Evolutionary conservation across 441 rosid genomes (phyloP).

Genomic region (Bruguiera hainesii): DNA sequence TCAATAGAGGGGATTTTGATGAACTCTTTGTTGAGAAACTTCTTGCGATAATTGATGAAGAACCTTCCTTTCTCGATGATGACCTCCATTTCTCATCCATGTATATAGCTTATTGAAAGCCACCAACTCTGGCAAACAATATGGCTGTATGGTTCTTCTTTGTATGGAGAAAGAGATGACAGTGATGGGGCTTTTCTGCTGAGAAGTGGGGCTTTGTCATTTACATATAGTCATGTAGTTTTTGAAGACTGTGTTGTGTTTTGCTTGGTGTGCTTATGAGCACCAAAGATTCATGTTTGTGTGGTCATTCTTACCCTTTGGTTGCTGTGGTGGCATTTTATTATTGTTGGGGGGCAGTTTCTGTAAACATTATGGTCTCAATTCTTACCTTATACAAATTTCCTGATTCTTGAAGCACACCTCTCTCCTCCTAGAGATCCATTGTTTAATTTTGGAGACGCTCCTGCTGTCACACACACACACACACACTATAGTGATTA

Average conservation of each 20-base stretch:
- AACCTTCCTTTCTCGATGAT: conserved; percentile 50
- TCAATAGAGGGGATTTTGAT: conserved; percentile 63
- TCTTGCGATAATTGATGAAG: conserved; percentile 50
- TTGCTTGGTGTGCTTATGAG: too few species aligned
- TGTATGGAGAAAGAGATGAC: conserved; percentile 11
- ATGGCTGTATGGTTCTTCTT: background rate
- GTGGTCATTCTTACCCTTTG: too few species aligned
- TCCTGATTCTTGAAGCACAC: conserved; percentile 9
- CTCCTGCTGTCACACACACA: conserved; percentile 34
- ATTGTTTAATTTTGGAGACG: conserved; percentile 42
- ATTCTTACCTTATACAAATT: conserved; percentile 6
- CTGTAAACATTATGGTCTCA: too few species aligned
- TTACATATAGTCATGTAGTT: background rate
- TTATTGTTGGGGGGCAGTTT: too few species aligned
- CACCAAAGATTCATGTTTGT: too few species aligned
- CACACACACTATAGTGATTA: background rate
- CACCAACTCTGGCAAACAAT: background rate
- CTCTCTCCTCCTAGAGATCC: conserved; percentile 38
- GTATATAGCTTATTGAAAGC: background rate
- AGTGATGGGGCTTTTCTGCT: conserved; percentile 14
- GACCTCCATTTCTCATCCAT: conserved; percentile 90
- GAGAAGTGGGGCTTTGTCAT: conserved; percentile 22
- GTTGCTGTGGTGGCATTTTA: too few species aligned
- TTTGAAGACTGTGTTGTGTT: too few species aligned
- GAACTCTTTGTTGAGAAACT: conserved; percentile 73